Percentiles rank a stretch among this genome's conserved stretches.
Evolutionary conservation across 1,284 basidiomycete genomes (phyloP).

Genomic region (Schizophyllum amplum): DNA sequence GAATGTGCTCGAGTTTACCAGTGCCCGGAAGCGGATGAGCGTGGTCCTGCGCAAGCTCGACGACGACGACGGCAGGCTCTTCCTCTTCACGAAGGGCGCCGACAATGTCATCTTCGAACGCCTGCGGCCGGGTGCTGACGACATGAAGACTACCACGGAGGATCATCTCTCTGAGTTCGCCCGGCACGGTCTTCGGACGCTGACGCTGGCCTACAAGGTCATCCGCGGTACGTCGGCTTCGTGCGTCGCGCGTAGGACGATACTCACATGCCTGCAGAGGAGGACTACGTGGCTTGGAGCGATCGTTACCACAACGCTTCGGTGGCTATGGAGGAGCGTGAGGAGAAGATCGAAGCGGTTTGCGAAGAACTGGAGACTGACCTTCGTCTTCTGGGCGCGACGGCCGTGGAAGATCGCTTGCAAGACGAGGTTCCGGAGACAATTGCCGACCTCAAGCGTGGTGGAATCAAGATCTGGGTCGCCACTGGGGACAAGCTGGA

Average conservation of each 20-base stretch:
- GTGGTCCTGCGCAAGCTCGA: slow-evolving; percentile 74
- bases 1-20: slow-evolving; percentile 95
- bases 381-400: slow-evolving; percentile 86
- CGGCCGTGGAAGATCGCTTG: slow-evolving; percentile 94
- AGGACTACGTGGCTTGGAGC: slow-evolving; percentile 78
- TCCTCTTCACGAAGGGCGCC: slow-evolving; percentile 82
- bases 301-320: slow-evolving; percentile 78
- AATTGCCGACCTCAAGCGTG: slow-evolving; percentile 92
- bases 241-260: not conserved
- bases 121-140: slow-evolving; percentile 55
- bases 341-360: slow-evolving; percentile 71
- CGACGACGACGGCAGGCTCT: slow-evolving; percentile 52
- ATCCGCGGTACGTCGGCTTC: slow-evolving; percentile 62
- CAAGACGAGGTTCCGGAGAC: slow-evolving; percentile 98
- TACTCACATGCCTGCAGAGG: slow-evolving; percentile 34
- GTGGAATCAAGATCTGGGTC: slow-evolving; percentile 99
- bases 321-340: slow-evolving; percentile 74
- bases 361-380: slow-evolving; percentile 80
- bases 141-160: slow-evolving; percentile 74
- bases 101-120: slow-evolving; percentile 96
- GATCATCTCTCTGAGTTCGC: slow-evolving; percentile 87
- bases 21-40: slow-evolving; percentile 93
- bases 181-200: slow-evolving; percentile 79
- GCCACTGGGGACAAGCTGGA: slow-evolving; percentile 98
- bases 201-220: slow-evolving; percentile 89